Conservation (phyloP, 306 rosid genomes). For the Pyrus pyrifolia region DNA sequence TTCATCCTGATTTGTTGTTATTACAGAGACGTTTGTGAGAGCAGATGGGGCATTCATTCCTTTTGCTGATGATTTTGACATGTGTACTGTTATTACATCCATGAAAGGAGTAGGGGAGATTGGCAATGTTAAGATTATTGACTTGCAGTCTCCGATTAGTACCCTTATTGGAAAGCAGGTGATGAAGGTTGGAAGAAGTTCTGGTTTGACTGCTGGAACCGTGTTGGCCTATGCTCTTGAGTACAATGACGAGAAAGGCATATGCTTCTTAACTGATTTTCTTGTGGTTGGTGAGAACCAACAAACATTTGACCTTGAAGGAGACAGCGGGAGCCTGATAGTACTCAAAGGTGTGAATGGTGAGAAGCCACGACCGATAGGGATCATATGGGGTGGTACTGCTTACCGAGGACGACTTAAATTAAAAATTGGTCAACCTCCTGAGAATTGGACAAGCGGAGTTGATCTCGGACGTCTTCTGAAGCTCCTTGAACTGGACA, state of each 20-base stretch:
- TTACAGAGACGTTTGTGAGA: constrained; percentile 94
- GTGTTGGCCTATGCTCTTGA: constrained; percentile 96
- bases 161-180: constrained; percentile 91
- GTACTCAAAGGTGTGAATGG: constrained; percentile 74
- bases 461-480: constrained; percentile 98
- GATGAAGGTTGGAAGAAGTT: constrained; percentile 97
- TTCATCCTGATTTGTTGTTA: constrained; percentile 2
- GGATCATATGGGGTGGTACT: constrained; percentile 99
- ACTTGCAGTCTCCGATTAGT: constrained; percentile 82
- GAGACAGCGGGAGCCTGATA: constrained; percentile 97
- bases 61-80: constrained; percentile 94
- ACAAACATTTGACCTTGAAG: constrained; percentile 97
- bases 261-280: constrained; percentile 95
- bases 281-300: constrained; percentile 99
- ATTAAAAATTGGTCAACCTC: constrained; percentile 91
- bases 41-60: constrained; percentile 99
- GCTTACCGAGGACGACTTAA: constrained; percentile 97
- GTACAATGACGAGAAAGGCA: constrained; percentile 97
- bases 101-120: constrained; percentile 87
- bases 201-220: constrained; percentile 90
- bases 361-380: constrained; percentile 81
- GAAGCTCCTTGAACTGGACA: constrained; percentile 88
- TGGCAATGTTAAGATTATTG: constrained; percentile 73
- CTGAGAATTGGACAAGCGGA: constrained; percentile 99
- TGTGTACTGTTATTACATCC: constrained; percentile 78